Conservation (phyloP, 148 eudicot species). For the Hydrangea macrophylla region DNA sequence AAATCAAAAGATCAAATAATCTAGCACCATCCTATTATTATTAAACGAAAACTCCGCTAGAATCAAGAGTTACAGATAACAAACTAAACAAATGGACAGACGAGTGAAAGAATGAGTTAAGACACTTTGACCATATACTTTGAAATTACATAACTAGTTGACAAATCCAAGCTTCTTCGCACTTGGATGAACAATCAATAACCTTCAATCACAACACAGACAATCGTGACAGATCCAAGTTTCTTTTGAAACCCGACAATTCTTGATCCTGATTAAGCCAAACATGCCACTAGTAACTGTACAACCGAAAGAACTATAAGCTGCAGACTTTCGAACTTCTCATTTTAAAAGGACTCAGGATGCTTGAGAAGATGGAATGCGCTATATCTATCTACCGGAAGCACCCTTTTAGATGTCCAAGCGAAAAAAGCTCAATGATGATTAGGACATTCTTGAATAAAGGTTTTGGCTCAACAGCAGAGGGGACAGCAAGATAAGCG, state of each 20-base stretch:
- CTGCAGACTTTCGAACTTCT: background rate
- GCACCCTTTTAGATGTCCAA: background rate
- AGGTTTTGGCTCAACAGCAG: slow-evolving; percentile 23
- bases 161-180: background rate
- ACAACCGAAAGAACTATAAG: background rate
- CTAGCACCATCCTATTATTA: background rate
- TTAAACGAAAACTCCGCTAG: background rate
- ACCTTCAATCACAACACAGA: background rate
- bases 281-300: background rate
- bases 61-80: background rate
- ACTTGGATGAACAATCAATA: background rate
- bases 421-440: background rate
- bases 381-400: background rate
- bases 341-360: background rate
- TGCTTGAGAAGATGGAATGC: background rate
- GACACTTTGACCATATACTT: slow-evolving; percentile 4
- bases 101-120: slow-evolving; percentile 1
- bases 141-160: background rate
- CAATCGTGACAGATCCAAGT: background rate
- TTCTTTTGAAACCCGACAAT: background rate
- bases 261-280: background rate
- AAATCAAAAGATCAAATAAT: background rate
- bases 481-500: slow-evolving; percentile 27
- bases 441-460: background rate
- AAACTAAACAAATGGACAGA: background rate